Base-by-base conservation (phyloP, 73 alveolate genomes). In the Paramecium pentaurelia region DNA sequence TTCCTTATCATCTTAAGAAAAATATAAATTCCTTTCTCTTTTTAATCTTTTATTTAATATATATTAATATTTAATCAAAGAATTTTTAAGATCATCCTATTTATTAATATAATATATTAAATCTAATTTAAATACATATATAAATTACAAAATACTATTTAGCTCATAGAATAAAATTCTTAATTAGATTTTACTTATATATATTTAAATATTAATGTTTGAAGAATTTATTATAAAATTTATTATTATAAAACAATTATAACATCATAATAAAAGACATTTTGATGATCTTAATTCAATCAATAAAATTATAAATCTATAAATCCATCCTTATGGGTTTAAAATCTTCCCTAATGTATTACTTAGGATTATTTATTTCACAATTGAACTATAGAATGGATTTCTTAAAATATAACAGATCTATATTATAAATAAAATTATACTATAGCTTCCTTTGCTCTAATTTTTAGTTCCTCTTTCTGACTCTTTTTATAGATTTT, bases 241-340 rank as follows among this genome's bases (percentile, higher is more conserved):
- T 28, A 28, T 18, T 64, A 30, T 64, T 34, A 64, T 28, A 64
- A 64, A 64, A 64, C 28, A 64, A 64, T 32, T 25, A 64, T 16
- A 64, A 64, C 27, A 44, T 80, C 91, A 80, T 12, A 80, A 80
- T 47, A 80, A 80, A 27, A 80, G 58, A 32, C 64, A 80, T 80
- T 80, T 80, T 80, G 91, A 80, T 20, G 91, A 80, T 80, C 91
- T 4, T 45, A 80, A 45, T 20, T 80, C 91, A 4, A 80, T 80
- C 14, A 80, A 44, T 6, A 16, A 54, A 14, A 80, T 45, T 10
- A 80, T 80, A 9, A 40, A 6, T 18, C 58, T 16, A 20, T 80
- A 42, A 11, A 45, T 80, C 91, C 91, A 80, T 8, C 91, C 73
- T 16, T 80, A 34, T n/a, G 1, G n/a, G 9, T 47, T 80, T 11